These are phyloP conservation scores for Pseudoperonospora humuli DNA, from an alignment of 352 stramenopile genomes.

Conservation along the genomic window DNA sequence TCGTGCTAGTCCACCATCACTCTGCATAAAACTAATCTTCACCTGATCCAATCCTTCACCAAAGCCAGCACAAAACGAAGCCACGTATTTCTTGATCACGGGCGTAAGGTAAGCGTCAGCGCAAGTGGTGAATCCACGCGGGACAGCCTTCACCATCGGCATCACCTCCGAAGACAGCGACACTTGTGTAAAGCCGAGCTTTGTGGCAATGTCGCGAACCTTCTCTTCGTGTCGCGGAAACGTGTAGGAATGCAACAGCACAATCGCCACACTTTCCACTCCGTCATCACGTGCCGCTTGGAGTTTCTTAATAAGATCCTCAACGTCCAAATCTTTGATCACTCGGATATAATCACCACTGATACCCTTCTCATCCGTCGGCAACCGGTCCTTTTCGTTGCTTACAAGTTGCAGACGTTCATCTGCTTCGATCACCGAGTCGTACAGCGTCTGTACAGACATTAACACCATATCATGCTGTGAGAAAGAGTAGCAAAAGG, in stretches of 20 bases:
- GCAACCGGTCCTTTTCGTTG: slow-evolving; percentile 46
- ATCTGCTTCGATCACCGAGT: slow-evolving; percentile 95
- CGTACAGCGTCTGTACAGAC: slow-evolving; percentile 87
- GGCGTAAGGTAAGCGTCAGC: slow-evolving; percentile 98
- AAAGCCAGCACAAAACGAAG: slow-evolving; percentile 96
- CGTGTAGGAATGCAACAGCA: slow-evolving; percentile 94
- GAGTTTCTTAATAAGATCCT: slow-evolving; percentile 74
- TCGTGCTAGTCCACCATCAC: slow-evolving; percentile 94
- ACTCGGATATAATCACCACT: slow-evolving; percentile 88
- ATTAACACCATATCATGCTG: neutral
- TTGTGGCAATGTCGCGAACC: slow-evolving; percentile 81
- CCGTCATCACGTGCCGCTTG: slow-evolving; percentile 72
- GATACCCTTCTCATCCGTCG: slow-evolving; percentile 65
- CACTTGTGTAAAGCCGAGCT: slow-evolving; percentile 93
- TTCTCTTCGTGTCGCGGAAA: slow-evolving; percentile 91
- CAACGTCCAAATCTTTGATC: slow-evolving; percentile 71
- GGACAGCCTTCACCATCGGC: slow-evolving; percentile 98
- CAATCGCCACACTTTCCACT: slow-evolving; percentile 92
- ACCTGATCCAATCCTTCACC: slow-evolving; percentile 82
- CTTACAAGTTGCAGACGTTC: slow-evolving; percentile 92
- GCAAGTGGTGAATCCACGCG: slow-evolving; percentile 93
- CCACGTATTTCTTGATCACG: slow-evolving; percentile 96
- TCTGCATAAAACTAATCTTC: slow-evolving; percentile 98
- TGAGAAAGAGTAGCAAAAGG: slow-evolving; percentile 1
- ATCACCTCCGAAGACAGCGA: slow-evolving; percentile 90